Conservation (phyloP, 2,329 filamentous ascomycete species). For the Didymella lethalis region DNA sequence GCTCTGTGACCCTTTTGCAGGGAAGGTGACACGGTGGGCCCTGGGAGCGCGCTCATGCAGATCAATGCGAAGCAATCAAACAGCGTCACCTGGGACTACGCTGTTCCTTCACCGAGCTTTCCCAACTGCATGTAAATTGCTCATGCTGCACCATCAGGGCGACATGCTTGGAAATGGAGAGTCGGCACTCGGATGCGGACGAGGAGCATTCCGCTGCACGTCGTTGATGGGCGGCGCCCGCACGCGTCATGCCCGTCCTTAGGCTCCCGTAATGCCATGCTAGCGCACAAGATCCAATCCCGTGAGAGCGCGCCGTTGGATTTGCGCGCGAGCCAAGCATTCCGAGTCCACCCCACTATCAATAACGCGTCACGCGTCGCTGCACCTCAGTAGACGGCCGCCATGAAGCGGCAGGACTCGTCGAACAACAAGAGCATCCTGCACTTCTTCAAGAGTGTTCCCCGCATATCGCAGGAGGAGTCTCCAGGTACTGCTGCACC, state of each 20-base stretch:
- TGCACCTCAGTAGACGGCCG: background rate
- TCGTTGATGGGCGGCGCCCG: slow-evolving; percentile 10
- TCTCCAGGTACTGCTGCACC: slow-evolving; percentile 12
- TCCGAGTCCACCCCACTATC: slow-evolving; percentile 9
- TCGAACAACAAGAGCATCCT: slow-evolving; percentile 14
- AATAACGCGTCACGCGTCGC: slow-evolving; percentile 5
- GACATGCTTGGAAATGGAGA: too few species aligned
- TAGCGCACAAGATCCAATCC: slow-evolving; percentile 11
- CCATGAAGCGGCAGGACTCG: slow-evolving; percentile 19
- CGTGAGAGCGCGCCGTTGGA: slow-evolving; percentile 28
- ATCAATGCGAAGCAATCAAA: slow-evolving; percentile 25
- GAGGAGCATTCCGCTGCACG: slow-evolving; percentile 30
- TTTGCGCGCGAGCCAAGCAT: slow-evolving; percentile 12
- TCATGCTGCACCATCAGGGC: background rate
- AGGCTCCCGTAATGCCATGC: slow-evolving; percentile 4
- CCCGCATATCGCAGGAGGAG: slow-evolving; percentile 5
- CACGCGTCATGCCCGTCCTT: slow-evolving; percentile 16
- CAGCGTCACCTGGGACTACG: slow-evolving; percentile 9
- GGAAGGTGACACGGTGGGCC: slow-evolving; percentile 15
- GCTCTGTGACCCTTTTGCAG: slow-evolving; percentile 8
- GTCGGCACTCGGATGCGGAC: slow-evolving; percentile 27
- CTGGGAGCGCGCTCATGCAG: slow-evolving; percentile 7
- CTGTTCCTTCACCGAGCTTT: background rate
- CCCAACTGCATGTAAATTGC: background rate
- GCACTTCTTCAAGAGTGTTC: slow-evolving; percentile 19